A percentile compares a stretch with the other conserved stretches of the same genome.
Conservation (phyloP, 2,329 filamentous ascomycete species). For the Fusarium cyanostomum region DNA sequence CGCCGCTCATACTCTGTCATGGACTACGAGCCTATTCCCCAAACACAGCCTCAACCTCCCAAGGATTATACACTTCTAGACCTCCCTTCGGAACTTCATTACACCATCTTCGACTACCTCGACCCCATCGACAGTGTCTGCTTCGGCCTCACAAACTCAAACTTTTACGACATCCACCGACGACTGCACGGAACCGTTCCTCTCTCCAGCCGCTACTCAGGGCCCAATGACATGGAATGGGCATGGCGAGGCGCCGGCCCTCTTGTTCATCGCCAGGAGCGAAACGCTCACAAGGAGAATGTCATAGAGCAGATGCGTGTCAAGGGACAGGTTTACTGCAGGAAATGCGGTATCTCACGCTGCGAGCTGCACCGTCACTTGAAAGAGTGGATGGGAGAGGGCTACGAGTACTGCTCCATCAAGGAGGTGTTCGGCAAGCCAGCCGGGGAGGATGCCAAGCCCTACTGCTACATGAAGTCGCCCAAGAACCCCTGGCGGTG, state of each 20-base stretch:
- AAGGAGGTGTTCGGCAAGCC: slow-evolving; percentile 64
- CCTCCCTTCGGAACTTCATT: slow-evolving; percentile 68
- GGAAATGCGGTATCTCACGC: slow-evolving; percentile 68
- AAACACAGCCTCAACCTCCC: slow-evolving; percentile 59
- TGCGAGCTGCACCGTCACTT: slow-evolving; percentile 73
- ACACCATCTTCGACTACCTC: slow-evolving; percentile 68
- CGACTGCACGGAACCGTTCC: slow-evolving; percentile 65
- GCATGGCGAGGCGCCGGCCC: slow-evolving; percentile 67
- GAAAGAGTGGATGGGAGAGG: slow-evolving; percentile 65
- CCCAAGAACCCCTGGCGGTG: slow-evolving; percentile 67
- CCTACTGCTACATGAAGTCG: slow-evolving; percentile 67
- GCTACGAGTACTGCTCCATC: slow-evolving; percentile 68
- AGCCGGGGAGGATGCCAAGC: slow-evolving; percentile 57
- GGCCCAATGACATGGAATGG: slow-evolving; percentile 71
- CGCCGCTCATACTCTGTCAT: slow-evolving; percentile 69
- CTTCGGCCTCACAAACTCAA: slow-evolving; percentile 66
- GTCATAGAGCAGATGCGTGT: slow-evolving; percentile 60
- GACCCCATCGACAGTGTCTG: slow-evolving; percentile 72
- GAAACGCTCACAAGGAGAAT: slow-evolving; percentile 20
- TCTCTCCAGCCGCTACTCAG: slow-evolving; percentile 64
- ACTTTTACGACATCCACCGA: slow-evolving; percentile 67
- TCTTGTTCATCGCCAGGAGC: slow-evolving; percentile 48
- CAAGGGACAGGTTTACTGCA: slow-evolving; percentile 68
- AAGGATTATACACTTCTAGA: slow-evolving; percentile 58
- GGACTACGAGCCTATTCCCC: slow-evolving; percentile 61